Evolutionary conservation across 805 yeast species (phyloP), one percentile per base, ranked within the genome.

Genomic region (Wickerhamiella brachini): DNA sequence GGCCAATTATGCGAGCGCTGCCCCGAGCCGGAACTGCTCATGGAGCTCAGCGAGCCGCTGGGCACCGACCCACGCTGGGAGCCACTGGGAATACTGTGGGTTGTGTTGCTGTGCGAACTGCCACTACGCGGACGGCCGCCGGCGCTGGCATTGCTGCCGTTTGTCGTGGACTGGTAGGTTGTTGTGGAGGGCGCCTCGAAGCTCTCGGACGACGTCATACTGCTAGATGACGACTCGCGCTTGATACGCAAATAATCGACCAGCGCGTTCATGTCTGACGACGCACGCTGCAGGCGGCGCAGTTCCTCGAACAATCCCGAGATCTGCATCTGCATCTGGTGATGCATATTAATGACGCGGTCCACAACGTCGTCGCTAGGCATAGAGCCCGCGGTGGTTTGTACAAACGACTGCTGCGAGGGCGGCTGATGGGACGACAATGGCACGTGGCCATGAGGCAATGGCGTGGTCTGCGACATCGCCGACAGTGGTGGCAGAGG

Each of bases 111-210:
- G 38, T 5, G 17, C 38, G 15, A 29, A 21, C 44, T 39, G 45
- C 50, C n/a, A 21, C 42, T 22, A 45, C 29, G 38, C 31, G 18
- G 31, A 39, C 45, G 42, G 34, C 49, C 12, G 42, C n/a, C 47
- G 50, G 37, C 21, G 10, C 38, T 23, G 26, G 12, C 15, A 2
- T 7, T 8, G 47, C 20, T 22, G 26, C 34, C 18, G 44, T 2
- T 20, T 18, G 38, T 1, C 31, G 43, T 39, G 15, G 34, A 17
- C 15, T 18, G 9, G 18, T 29, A 7, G 21, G 50, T 17, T 18
- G 31, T 18, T 31, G 8, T 29, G 21, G 46, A 29, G 15, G 12
- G 34, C 15, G 34, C 12, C 15, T 34, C 31, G 42, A 21, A 20
- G 44, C 44, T 29, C 21, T 18, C 44, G 24, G 22, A 20, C 44